Evolutionary conservation across 805 yeast genomes (phyloP).

Genomic region (Candida arabinofermentans): DNA sequence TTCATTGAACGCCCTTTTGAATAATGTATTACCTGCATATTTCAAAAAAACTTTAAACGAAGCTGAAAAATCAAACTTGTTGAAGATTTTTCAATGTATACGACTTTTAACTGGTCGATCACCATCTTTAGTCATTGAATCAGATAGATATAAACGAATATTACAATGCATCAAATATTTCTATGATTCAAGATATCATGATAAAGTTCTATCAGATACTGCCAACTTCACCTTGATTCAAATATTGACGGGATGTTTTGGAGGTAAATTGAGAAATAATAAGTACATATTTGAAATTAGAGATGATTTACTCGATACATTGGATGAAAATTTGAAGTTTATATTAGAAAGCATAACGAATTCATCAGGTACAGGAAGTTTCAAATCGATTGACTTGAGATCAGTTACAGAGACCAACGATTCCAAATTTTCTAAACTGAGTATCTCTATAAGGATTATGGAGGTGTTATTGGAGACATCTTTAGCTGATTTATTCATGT

Average conservation of each 20-base stretch:
- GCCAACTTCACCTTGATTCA: conserved; percentile 22
- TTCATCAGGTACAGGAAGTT: conserved; percentile 5
- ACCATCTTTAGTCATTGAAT: conserved; percentile 24
- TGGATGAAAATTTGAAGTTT: conserved; percentile 20
- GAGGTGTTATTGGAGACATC: conserved; percentile 24
- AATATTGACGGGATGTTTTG: conserved; percentile 17
- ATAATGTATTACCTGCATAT: conserved; percentile 27
- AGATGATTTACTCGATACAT: conserved; percentile 16
- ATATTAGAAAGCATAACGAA: conserved; percentile 26
- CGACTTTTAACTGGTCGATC: conserved; percentile 19
- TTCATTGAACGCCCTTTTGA: conserved; percentile 28
- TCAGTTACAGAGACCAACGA: conserved; percentile 16
- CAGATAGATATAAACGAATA: conserved; percentile 16
- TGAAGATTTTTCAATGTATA: conserved; percentile 28
- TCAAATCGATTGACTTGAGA: conserved; percentile 13
- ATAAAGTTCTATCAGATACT: conserved; percentile 17
- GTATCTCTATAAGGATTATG: conserved; percentile 23
- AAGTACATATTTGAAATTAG: conserved; percentile 20
- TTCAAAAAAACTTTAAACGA: conserved; percentile 8
- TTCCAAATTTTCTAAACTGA: conserved; percentile 22
- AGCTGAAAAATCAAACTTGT: conserved; percentile 17
- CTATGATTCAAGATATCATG: conserved; percentile 24
- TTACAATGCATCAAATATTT: conserved; percentile 21
- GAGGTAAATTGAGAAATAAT: conserved; percentile 21
- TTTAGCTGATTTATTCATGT: conserved; percentile 14